phyloP scores from a whole-genome alignment of 139 green algal genomes.

The Yamagishiella unicocca region DNA sequence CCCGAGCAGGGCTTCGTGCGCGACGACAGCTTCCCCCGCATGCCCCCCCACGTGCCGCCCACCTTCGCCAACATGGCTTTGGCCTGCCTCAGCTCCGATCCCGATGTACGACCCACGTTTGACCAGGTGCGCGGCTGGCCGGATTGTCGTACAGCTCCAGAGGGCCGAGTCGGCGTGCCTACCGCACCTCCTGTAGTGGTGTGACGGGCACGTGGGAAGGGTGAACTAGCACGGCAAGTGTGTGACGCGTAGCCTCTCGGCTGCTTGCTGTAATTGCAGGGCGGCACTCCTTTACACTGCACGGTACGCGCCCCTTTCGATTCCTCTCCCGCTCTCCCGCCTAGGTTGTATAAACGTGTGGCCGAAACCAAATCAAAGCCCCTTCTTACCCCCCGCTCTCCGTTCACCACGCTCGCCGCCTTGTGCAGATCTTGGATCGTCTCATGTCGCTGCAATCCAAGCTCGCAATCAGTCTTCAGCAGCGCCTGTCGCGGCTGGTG shows the following conservation, averaged over 20 bases:
- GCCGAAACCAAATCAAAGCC: background rate
- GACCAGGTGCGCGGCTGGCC: conserved; percentile 3
- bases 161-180: background rate
- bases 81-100: conserved; percentile 9
- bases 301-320: background rate
- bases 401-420: no score
- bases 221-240: background rate
- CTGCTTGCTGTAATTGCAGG: background rate
- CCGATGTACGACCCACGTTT: conserved; percentile 20
- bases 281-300: background rate
- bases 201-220: background rate
- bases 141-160: background rate
- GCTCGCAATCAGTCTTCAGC: conserved; percentile 11
- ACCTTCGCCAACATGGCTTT: conserved; percentile 1
- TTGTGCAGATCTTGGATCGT: conserved; percentile 23
- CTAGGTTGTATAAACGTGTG: background rate
- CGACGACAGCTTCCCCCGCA: conserved; percentile 15
- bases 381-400: background rate
- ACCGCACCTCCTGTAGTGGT: no score
- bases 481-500: conserved; percentile 30
- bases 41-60: conserved; percentile 22
- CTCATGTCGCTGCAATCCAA: conserved; percentile 27
- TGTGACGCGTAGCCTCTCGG: background rate
- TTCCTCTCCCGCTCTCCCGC: background rate
- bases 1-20: conserved; percentile 28